These are phyloP conservation scores for Arthrinium phaeospermum DNA, from an alignment of 2,329 filamentous ascomycete species.

Conservation along the genomic window DNA sequence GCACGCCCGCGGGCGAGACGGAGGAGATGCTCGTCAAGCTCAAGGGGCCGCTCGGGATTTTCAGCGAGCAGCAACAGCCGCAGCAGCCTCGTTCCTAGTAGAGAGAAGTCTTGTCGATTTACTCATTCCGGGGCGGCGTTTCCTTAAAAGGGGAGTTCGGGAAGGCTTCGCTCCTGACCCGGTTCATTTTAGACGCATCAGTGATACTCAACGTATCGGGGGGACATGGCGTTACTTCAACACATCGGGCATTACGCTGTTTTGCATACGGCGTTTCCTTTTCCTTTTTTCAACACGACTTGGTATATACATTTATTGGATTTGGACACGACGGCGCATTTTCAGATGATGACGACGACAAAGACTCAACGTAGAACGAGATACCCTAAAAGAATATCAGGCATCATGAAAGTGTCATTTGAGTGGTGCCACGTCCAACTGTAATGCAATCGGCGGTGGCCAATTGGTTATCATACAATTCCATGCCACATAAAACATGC, in stretches of 20 bases:
- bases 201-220: conserved; percentile 26
- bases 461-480: background rate
- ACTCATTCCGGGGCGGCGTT: background rate
- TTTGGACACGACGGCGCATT: background rate
- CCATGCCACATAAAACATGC: background rate
- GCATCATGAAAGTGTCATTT: background rate
- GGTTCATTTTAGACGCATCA: conserved; percentile 17
- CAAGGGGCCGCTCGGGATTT: conserved; percentile 60
- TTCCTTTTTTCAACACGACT: background rate
- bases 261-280: background rate
- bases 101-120: background rate
- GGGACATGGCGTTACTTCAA: conserved; percentile 4
- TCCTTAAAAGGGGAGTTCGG: background rate
- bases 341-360: background rate
- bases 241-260: background rate
- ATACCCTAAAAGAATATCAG: background rate
- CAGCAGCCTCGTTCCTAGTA: background rate
- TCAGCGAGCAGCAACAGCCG: conserved; percentile 33
- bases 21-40: conserved; percentile 90
- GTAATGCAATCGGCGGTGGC: background rate
- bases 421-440: background rate
- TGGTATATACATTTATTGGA: background rate
- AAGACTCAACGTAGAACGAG: conserved; percentile 11
- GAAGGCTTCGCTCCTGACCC: background rate
- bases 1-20: conserved; percentile 79